A percentile compares a stretch with the other conserved stretches of the same genome.
Evolutionary conservation across 441 rosid genomes (phyloP).

Genomic region (Capsella rubella): DNA sequence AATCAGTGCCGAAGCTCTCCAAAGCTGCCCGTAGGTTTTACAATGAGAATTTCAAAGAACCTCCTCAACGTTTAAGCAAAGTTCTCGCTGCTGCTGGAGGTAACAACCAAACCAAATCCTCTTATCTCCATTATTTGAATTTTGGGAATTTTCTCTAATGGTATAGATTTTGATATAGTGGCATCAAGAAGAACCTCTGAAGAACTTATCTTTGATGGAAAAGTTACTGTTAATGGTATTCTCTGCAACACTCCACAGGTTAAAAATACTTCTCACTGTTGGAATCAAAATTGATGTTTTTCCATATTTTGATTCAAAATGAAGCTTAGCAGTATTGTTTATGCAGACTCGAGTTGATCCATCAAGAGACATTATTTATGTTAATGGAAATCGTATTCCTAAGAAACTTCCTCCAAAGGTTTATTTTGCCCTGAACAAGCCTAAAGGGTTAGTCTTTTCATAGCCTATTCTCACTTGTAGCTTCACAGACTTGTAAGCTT

Average conservation of each 20-base stretch:
- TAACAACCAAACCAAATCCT: constrained; percentile 29
- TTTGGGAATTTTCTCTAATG: background rate
- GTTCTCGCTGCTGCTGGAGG: constrained; percentile 97
- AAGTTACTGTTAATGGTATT: constrained; percentile 84
- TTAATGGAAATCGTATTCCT: constrained; percentile 88
- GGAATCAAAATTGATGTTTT: background rate
- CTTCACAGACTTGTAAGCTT: constrained; percentile 18
- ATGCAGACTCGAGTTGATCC: constrained; percentile 92
- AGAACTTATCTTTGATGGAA: constrained; percentile 83
- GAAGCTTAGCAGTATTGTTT: constrained; percentile 9
- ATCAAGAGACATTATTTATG: constrained; percentile 73
- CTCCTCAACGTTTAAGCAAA: constrained; percentile 83
- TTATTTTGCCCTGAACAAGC: constrained; percentile 89
- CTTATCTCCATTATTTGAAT: background rate
- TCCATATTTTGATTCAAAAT: constrained; percentile 1
- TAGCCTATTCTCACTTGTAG: background rate
- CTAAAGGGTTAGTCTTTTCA: constrained; percentile 81
- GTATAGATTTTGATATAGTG: constrained; percentile 45
- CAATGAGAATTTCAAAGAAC: constrained; percentile 75
- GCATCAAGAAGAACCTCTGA: constrained; percentile 89
- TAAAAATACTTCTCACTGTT: background rate
- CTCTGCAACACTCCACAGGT: constrained; percentile 86
- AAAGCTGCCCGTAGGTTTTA: constrained; percentile 89
- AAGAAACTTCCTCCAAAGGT: constrained; percentile 89
- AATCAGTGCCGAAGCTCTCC: constrained; percentile 56